A percentile compares a stretch with the other conserved stretches of the same genome.
These are phyloP conservation scores for Thalassia testudinum DNA, from an alignment of 116 monocot species.

Conservation along the genomic window DNA sequence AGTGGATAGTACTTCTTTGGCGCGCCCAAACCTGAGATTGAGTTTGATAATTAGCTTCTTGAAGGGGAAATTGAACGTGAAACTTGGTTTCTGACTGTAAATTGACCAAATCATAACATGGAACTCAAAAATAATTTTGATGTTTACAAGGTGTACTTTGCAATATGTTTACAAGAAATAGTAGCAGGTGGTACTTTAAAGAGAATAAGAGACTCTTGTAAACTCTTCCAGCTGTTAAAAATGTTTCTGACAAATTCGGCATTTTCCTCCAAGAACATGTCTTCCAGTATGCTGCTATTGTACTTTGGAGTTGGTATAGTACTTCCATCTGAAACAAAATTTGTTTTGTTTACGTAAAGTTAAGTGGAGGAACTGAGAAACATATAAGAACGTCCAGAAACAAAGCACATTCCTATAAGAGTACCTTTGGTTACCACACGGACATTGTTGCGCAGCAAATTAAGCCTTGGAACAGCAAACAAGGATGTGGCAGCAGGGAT, in stretches of 20 bases:
- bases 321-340: constrained; percentile 16
- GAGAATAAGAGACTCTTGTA: constrained; percentile 64
- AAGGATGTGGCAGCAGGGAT: constrained; percentile 63
- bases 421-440: constrained; percentile 54
- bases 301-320: constrained; percentile 65
- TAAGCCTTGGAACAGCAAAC: constrained; percentile 46
- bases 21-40: constrained; percentile 57
- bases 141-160: too few species aligned
- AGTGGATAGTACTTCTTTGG: constrained; percentile 63
- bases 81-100: too few species aligned
- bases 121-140: too few species aligned
- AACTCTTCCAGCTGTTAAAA: constrained; percentile 40
- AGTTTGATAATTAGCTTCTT: too few species aligned
- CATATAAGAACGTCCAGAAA: too few species aligned
- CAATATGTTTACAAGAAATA: too few species aligned
- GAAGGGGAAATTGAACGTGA: too few species aligned
- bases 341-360: too few species aligned
- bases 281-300: constrained; percentile 87
- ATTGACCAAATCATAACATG: too few species aligned
- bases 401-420: background rate
- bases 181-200: constrained; percentile 34
- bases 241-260: constrained; percentile 43
- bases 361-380: background rate
- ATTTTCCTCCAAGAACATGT: constrained; percentile 89
- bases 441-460: constrained; percentile 63